Evolutionary conservation across 345 rosid species (phyloP), one percentile per base, ranked within the genome.

Genomic region (Arabidopsis arenosa): DNA sequence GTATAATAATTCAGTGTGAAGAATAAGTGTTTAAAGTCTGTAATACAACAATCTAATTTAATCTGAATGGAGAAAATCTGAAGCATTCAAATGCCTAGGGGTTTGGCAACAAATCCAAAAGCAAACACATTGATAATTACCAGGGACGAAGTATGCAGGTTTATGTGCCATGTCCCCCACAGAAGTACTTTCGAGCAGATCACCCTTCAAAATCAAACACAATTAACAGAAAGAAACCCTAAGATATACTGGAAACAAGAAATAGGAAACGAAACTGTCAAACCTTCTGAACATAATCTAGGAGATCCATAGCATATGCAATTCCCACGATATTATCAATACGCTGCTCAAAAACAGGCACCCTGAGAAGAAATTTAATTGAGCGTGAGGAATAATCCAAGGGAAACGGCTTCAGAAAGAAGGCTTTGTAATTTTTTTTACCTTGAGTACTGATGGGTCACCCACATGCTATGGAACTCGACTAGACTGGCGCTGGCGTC

Each of bases 391-490:
- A 58, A 59, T 72, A 32, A 21, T 57, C 61, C 64, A 6, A 54
- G 62, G n/a, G 32, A 33, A 72, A 70, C 9, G 11, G 13, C 39
- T 74, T 57, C 30, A 51, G 26, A 7, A 41, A 26, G 49, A 47
- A 70, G 15, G 45, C 66, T 43, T 64, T 4, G 5, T 7, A 28
- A 65, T 54, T 47, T 40, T 41, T 51, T 70, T 79, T 76, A 85
- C 97, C 99, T 93, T 45, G 99, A 95, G 83, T 92, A 93, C 66
- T 93, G 99, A 93, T 95, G 98, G 73, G 94, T 92, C 84, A 93
- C 84, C 98, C 98, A 93, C 83, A 90, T 71, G 78, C 81, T 59
- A 81, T 92, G 97, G 86, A 95, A 95, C 74, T 90, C 94, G 63
- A 90, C 83, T 71, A 95, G 93, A 68, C 83, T 86, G 66, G 89